phyloP scores from a whole-genome alignment of 768 basidiomycete species.

The Amanita polypyramis region DNA sequence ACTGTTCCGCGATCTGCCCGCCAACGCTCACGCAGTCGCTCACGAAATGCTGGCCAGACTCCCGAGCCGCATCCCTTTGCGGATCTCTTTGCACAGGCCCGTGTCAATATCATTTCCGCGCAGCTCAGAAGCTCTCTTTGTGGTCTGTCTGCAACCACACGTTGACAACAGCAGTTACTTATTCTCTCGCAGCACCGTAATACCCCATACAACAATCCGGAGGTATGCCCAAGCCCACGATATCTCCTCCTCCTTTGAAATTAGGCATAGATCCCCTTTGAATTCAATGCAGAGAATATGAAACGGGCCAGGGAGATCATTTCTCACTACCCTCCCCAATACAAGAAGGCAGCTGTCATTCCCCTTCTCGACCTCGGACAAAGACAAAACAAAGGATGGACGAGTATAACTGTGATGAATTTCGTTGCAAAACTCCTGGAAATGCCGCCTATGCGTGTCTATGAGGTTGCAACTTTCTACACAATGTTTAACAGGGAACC shows the following conservation, averaged over 20 bases:
- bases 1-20: not conserved
- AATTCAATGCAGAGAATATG: slow-evolving; percentile 71
- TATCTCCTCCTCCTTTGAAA: slow-evolving; percentile 1
- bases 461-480: slow-evolving; percentile 99
- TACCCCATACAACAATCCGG: slow-evolving; percentile 89
- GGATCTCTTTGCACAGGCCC: slow-evolving; percentile 12
- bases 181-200: slow-evolving; percentile 70
- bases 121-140: slow-evolving; percentile 78
- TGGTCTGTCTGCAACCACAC: slow-evolving; percentile 41
- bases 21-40: not conserved
- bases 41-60: slow-evolving; percentile 1
- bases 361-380: slow-evolving; percentile 94
- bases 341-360: slow-evolving; percentile 98
- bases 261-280: slow-evolving; percentile 69
- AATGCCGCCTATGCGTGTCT: slow-evolving; percentile 97
- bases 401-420: slow-evolving; percentile 98
- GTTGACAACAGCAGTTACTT: slow-evolving; percentile 7
- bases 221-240: slow-evolving; percentile 30
- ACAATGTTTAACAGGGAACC: slow-evolving; percentile 99
- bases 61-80: not conserved
- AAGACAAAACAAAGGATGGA: slow-evolving; percentile 97
- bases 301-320: slow-evolving; percentile 86
- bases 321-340: slow-evolving; percentile 89
- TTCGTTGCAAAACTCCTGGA: slow-evolving; percentile 89
- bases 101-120: slow-evolving; percentile 35